A percentile compares a stretch with the other conserved stretches of the same genome.
These are phyloP conservation scores for Manihot esculenta DNA, from an alignment of 441 rosid genomes.

Conservation along the genomic window DNA sequence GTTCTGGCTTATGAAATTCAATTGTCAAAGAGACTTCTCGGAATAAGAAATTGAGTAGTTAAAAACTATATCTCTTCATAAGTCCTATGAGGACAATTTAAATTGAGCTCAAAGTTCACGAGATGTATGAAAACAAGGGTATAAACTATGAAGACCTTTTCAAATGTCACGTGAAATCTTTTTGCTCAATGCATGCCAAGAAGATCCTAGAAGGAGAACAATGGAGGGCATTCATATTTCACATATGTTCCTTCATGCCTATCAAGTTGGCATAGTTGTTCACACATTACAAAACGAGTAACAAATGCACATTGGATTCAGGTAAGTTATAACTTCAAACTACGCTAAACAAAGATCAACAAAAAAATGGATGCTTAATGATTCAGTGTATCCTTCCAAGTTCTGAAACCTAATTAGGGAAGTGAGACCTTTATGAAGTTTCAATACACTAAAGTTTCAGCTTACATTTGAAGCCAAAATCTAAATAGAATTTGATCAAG, in stretches of 20 bases:
- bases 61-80: not conserved
- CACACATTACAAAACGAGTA: not conserved
- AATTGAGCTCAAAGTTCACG: not conserved
- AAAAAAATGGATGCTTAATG: not conserved
- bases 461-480: not conserved
- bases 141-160: not conserved
- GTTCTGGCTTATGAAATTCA: not conserved
- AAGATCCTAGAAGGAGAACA: not conserved
- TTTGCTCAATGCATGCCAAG: not conserved
- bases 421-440: not conserved
- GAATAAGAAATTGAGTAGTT: not conserved
- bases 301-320: not conserved
- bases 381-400: not conserved
- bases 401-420: not conserved
- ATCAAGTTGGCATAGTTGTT: not conserved
- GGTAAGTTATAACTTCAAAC: not conserved
- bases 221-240: conserved; percentile 1
- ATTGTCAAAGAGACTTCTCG: not conserved
- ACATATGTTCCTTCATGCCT: not conserved
- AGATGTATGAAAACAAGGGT: not conserved
- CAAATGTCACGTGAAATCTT: not conserved
- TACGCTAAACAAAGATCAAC: not conserved
- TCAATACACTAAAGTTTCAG: not conserved
- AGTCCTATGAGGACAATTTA: not conserved
- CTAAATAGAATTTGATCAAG: too few species aligned